Conservation (phyloP, 2,329 filamentous ascomycete species). For the Talaromyces albobiverticillius region DNA sequence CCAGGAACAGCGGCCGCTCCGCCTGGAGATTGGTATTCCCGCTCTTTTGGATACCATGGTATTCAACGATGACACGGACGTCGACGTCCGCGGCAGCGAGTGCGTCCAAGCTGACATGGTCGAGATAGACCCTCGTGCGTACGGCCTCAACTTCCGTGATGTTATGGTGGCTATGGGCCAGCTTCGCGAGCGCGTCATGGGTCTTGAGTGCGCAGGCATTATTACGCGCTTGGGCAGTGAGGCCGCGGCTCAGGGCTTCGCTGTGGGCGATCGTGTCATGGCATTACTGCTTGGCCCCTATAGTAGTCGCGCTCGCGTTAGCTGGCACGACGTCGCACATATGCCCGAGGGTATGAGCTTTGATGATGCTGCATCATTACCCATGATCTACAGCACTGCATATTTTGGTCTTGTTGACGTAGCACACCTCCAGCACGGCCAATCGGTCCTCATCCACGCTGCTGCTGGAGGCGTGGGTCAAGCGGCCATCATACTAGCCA, state of each 20-base stretch:
- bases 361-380: no score
- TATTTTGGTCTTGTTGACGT: no score
- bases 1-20: no score
- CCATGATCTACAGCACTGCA: no score
- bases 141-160: constrained; percentile 47
- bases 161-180: constrained; percentile 35
- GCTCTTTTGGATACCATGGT: no score
- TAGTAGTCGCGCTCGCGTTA: constrained; percentile 17
- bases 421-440: no score
- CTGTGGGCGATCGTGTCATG: neutral
- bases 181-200: constrained; percentile 18
- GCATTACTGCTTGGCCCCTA: neutral
- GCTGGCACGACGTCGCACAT: no score
- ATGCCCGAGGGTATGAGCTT: no score
- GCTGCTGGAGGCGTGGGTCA: constrained; percentile 17
- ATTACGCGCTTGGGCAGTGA: constrained; percentile 21
- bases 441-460: constrained; percentile 22
- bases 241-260: neutral
- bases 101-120: no score
- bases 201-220: constrained; percentile 35
- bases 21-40: no score
- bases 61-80: no score
- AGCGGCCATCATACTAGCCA: constrained; percentile 24
- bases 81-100: no score
- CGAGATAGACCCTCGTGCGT: constrained; percentile 34